Percentiles rank a stretch among this genome's conserved stretches.
phyloP scores from a whole-genome alignment of 192 early-diverging fungal species.

The Cladochytrium replicatum region DNA sequence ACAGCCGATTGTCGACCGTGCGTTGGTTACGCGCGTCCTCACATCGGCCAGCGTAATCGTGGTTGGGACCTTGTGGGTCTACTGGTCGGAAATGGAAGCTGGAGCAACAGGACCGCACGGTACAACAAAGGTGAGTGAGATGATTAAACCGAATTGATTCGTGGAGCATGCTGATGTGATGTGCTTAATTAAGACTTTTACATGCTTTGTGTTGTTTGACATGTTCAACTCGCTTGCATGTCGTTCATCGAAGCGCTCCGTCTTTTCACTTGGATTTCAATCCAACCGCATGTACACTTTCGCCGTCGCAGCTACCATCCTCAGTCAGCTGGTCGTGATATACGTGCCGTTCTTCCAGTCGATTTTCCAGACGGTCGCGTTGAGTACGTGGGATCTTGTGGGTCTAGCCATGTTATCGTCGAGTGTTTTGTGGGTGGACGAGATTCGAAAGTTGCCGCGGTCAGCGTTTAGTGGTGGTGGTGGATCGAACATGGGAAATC shows the following conservation, averaged over 20 bases:
- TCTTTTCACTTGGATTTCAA: constrained; percentile 70
- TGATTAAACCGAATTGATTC: too few relatives aligned
- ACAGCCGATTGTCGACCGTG: constrained; percentile 68
- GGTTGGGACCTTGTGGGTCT: constrained; percentile 73
- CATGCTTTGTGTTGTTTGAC: constrained; percentile 91
- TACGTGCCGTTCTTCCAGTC: constrained; percentile 82
- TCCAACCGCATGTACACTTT: constrained; percentile 86
- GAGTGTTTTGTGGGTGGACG: constrained; percentile 77
- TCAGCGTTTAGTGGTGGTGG: too few relatives aligned
- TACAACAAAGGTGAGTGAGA: constrained; percentile 87
- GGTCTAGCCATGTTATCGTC: constrained; percentile 63
- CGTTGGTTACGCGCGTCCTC: constrained; percentile 65
- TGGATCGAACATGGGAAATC: too few relatives aligned
- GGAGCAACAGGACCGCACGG: constrained; percentile 59
- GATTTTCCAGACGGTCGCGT: constrained; percentile 87
- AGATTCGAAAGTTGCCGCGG: constrained; percentile 75
- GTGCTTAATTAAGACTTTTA: constrained; percentile 97
- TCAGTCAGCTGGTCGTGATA: constrained; percentile 81
- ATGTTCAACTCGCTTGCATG: constrained; percentile 92
- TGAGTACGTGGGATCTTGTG: constrained; percentile 62
- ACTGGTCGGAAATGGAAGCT: constrained; percentile 65
- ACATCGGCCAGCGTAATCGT: constrained; percentile 73
- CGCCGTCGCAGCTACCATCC: constrained; percentile 65
- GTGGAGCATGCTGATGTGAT: too few relatives aligned
- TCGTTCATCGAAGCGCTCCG: constrained; percentile 73